Conservation (phyloP, 2,329 filamentous ascomycete species). For the Phaeomoniella chlamydospora region DNA sequence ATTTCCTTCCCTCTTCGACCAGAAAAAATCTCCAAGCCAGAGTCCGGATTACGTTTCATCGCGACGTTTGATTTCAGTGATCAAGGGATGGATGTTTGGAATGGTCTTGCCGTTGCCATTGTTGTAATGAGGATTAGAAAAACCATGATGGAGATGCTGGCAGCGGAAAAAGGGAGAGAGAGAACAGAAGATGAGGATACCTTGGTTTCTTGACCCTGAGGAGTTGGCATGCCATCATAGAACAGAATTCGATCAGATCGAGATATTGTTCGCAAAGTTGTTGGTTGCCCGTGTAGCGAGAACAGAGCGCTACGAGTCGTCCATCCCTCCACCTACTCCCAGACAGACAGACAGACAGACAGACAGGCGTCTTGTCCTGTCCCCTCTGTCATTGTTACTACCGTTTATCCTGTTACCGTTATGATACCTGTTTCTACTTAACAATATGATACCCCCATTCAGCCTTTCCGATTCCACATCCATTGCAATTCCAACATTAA, state of each 20-base stretch:
- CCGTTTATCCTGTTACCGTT: too few species aligned
- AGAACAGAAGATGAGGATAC: background rate
- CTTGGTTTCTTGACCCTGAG: too few species aligned
- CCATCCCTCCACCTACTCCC: too few species aligned
- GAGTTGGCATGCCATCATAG: too few species aligned
- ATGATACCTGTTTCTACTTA: background rate
- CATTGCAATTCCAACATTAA: background rate
- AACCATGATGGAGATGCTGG: slow-evolving; percentile 23
- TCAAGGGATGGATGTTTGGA: slow-evolving; percentile 44
- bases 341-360: too few species aligned
- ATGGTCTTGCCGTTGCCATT: slow-evolving; percentile 41
- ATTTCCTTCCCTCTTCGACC: too few species aligned
- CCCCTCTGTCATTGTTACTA: too few species aligned
- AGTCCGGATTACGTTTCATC: slow-evolving; percentile 22
- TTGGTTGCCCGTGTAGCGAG: too few species aligned
- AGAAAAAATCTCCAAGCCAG: background rate
- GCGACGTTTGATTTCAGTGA: slow-evolving; percentile 39
- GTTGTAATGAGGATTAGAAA: slow-evolving; percentile 38
- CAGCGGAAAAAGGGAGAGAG: background rate
- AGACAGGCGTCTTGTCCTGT: too few species aligned
- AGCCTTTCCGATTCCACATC: background rate
- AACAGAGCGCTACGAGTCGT: too few species aligned
- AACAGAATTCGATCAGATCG: too few species aligned
- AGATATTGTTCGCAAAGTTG: too few species aligned
- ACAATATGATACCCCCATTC: background rate